A percentile compares a stretch with the other conserved stretches of the same genome.
phyloP scores from a whole-genome alignment of 495 filamentous ascomycete genomes.

The Bryoglossum gracile region DNA sequence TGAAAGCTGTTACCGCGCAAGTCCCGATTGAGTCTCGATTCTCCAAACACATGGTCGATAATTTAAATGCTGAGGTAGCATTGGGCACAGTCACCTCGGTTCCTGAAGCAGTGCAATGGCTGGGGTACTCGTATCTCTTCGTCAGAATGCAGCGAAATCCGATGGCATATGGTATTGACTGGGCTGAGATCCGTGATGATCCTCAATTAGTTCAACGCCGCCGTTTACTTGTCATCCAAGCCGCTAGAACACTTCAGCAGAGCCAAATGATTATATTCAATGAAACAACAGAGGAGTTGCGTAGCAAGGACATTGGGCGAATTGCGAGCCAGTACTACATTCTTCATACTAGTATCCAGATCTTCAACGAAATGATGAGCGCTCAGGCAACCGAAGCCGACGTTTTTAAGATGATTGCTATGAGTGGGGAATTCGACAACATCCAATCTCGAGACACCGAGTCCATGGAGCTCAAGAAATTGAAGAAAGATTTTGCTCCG shows the following conservation, averaged over 20 bases:
- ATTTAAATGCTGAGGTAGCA: conserved; percentile 90
- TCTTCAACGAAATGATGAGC: conserved; percentile 91
- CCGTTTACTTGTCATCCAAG: conserved; percentile 75
- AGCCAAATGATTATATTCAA: conserved; percentile 99
- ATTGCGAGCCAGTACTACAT: conserved; percentile 98
- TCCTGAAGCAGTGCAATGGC: conserved; percentile 90
- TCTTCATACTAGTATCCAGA: conserved; percentile 81
- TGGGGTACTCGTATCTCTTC: conserved; percentile 95
- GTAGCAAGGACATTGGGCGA: conserved; percentile 86
- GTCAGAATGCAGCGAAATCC: conserved; percentile 93
- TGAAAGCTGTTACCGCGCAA: conserved; percentile 88
- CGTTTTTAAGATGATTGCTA: conserved; percentile 87
- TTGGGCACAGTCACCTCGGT: conserved; percentile 94
- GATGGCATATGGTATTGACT: conserved; percentile 91
- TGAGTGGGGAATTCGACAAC: conserved; percentile 96
- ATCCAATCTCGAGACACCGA: conserved; percentile 88
- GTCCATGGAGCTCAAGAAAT: conserved; percentile 61
- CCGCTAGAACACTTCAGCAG: conserved; percentile 74
- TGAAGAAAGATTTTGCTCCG: conserved; percentile 57
- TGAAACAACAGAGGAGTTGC: conserved; percentile 81
- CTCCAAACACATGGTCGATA: conserved; percentile 85
- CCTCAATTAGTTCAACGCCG: conserved; percentile 75
- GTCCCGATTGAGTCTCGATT: conserved; percentile 94
- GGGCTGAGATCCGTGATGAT: conserved; percentile 82
- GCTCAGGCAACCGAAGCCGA: conserved; percentile 77